Conservation (phyloP, 768 basidiomycete species). For the Amanita muscaria region DNA sequence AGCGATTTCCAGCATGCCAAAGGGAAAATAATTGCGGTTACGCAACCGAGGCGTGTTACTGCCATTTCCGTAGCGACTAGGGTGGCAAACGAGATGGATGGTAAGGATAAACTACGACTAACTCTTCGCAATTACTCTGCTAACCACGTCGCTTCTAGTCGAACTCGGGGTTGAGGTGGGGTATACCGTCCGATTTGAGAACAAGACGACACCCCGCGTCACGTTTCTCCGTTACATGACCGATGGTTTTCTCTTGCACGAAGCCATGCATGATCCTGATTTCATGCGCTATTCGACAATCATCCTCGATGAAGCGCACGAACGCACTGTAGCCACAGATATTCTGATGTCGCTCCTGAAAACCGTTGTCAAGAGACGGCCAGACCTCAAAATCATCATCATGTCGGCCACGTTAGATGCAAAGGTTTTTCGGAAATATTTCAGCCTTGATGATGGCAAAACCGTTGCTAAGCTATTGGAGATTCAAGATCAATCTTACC, state of each 20-base stretch:
- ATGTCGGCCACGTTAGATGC: conserved; percentile 94
- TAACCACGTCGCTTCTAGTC: conserved; percentile 32
- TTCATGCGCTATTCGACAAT: conserved; percentile 84
- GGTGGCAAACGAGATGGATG: conserved; percentile 92
- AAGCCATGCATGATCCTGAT: conserved; percentile 85
- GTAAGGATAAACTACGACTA: conserved; percentile 29
- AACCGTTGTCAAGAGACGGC: conserved; percentile 55
- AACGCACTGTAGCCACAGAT: conserved; percentile 85
- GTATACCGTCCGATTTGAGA: conserved; percentile 59
- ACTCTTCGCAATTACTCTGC: neutral
- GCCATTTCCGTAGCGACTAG: conserved; percentile 91
- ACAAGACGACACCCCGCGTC: conserved; percentile 69
- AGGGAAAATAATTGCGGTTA: conserved; percentile 80
- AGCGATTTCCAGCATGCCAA: conserved; percentile 76
- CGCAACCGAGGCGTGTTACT: conserved; percentile 82
- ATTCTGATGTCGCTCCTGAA: conserved; percentile 90
- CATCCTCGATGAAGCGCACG: conserved; percentile 90
- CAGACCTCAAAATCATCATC: conserved; percentile 82
- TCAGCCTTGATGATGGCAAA: conserved; percentile 30
- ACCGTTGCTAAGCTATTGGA: conserved; percentile 58
- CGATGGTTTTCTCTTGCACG: conserved; percentile 85
- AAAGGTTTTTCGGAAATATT: conserved; percentile 84
- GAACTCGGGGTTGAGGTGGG: conserved; percentile 78
- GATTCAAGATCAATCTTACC: conserved; percentile 77
- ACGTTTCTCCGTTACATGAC: conserved; percentile 96